phyloP scores from a whole-genome alignment of 2,329 filamentous ascomycete genomes.

The Diaporthe eres region DNA sequence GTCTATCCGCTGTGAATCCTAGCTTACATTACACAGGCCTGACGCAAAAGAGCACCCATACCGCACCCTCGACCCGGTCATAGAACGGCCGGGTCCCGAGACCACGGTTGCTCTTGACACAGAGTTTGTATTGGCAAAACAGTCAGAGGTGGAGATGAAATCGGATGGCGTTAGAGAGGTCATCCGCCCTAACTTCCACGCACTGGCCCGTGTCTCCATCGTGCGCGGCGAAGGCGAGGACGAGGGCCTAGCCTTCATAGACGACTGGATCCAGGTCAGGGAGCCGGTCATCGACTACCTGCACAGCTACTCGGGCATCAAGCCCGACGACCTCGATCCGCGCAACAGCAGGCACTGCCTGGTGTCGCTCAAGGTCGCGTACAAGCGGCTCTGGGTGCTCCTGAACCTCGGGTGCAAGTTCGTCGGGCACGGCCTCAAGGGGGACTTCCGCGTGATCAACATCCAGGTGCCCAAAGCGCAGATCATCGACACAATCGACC shows the following conservation, averaged over 20 bases:
- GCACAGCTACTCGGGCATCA: constrained; percentile 94
- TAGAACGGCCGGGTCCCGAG: constrained; percentile 77
- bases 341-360: constrained; percentile 85
- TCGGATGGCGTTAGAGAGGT: constrained; percentile 94
- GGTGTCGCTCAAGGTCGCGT: constrained; percentile 89
- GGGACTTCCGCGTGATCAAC: constrained; percentile 98
- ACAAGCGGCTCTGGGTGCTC: constrained; percentile 98
- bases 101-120: constrained; percentile 93
- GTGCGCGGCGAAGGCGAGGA: constrained; percentile 83
- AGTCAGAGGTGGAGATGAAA: constrained; percentile 96
- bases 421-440: constrained; percentile 91
- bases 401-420: constrained; percentile 96
- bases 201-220: constrained; percentile 93
- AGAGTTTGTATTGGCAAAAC: constrained; percentile 93
- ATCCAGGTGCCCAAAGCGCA: constrained; percentile 93
- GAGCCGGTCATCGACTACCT: constrained; percentile 96
- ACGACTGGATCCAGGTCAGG: constrained; percentile 94
- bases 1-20: background rate
- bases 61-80: constrained; percentile 66
- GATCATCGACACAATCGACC: constrained; percentile 92
- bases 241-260: constrained; percentile 91
- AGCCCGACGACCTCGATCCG: constrained; percentile 85
- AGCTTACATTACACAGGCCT: constrained; percentile 54
- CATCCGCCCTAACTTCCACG: constrained; percentile 90
- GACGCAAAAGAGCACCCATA: constrained; percentile 68